Evolutionary conservation across 805 yeast species (phyloP).

Genomic region (Ascoidea tarda): DNA sequence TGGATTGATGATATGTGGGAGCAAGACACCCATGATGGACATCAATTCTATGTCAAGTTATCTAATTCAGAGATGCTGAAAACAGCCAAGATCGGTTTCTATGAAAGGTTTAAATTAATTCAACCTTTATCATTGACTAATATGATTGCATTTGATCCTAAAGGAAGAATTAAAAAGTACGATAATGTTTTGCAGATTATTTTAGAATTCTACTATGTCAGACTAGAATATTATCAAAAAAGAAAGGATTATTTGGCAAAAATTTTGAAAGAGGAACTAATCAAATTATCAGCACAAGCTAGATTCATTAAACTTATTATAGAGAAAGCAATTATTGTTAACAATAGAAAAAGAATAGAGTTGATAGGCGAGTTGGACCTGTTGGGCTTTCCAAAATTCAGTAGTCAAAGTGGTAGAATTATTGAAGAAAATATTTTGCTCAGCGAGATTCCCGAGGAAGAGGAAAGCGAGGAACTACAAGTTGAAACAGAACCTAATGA

Average conservation of each 20-base stretch:
- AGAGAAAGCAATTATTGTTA: slow-evolving; percentile 52
- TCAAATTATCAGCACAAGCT: slow-evolving; percentile 69
- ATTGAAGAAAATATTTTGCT: slow-evolving; percentile 9
- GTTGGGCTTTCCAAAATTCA: slow-evolving; percentile 64
- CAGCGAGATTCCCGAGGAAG: slow-evolving; percentile 18
- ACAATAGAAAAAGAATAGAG: slow-evolving; percentile 56
- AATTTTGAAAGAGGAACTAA: slow-evolving; percentile 59
- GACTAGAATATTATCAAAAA: slow-evolving; percentile 82
- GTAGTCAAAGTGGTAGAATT: slow-evolving; percentile 23
- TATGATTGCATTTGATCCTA: slow-evolving; percentile 92
- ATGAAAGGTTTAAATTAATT: slow-evolving; percentile 71
- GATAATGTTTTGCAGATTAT: slow-evolving; percentile 64
- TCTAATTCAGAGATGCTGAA: slow-evolving; percentile 74
- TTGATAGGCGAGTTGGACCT: slow-evolving; percentile 50
- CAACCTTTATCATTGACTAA: slow-evolving; percentile 59
- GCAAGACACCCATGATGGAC: slow-evolving; percentile 64
- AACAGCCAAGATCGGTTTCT: slow-evolving; percentile 57
- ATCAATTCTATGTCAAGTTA: slow-evolving; percentile 66
- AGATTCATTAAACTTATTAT: slow-evolving; percentile 84
- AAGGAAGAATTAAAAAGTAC: slow-evolving; percentile 77
- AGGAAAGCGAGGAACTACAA: slow-evolving; percentile 19
- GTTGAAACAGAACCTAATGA: slow-evolving; percentile 24
- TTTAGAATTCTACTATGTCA: slow-evolving; percentile 69
- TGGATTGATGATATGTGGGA: slow-evolving; percentile 96
- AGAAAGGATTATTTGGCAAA: slow-evolving; percentile 72